Base-by-base conservation (phyloP, 1,139 yeast genomes). In the Taphrina flavorubra region DNA sequence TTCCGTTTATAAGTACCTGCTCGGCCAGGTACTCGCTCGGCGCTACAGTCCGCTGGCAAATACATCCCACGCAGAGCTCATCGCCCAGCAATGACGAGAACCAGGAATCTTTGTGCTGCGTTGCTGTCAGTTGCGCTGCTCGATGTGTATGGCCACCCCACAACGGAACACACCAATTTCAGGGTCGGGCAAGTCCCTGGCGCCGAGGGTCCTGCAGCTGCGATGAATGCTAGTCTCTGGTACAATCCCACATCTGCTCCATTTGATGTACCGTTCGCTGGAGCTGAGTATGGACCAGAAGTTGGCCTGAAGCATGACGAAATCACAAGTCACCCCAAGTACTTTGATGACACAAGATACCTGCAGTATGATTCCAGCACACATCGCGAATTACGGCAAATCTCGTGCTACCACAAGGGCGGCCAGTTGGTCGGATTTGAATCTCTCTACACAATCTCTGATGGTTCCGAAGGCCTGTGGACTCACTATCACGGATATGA, bases 281-380 rank as follows among this genome's bases (percentile, higher is more conserved):
- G 18, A 13, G 47, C 20, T 8, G 53, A 4, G 0, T 49, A 10
- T 10, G 53, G 53, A 20, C 53, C 31, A 6, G 34, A 31, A 49
- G 20, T 49, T 11, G 53, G 53, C 4, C 36, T 49, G 4, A 20
- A 49, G n/a, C 36, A 49, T n/a, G 36, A 49, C 20, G 53, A 49
- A n/a, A 49, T 49, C 36, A 34, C n/a, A 6, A n/a, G 53, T 20
- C 53, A 49, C n/a, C 53, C 53, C 6, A 49, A 49, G 36, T 10
- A 49, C 53, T 49, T 49, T 49, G 53, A 49, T n/a, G 53, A 49
- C n/a, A 49, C 31, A 11, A 7, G 10, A 31, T 8, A 16, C 36
- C 31, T 49, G 4, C 8, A 49, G 13, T 49, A 49, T 34, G 53
- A 49, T 20, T 18, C 8, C 11, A 31, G 20, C 36, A 16, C 18